Conservation (phyloP, 805 yeast genomes). For the Saturnispora sekii region DNA sequence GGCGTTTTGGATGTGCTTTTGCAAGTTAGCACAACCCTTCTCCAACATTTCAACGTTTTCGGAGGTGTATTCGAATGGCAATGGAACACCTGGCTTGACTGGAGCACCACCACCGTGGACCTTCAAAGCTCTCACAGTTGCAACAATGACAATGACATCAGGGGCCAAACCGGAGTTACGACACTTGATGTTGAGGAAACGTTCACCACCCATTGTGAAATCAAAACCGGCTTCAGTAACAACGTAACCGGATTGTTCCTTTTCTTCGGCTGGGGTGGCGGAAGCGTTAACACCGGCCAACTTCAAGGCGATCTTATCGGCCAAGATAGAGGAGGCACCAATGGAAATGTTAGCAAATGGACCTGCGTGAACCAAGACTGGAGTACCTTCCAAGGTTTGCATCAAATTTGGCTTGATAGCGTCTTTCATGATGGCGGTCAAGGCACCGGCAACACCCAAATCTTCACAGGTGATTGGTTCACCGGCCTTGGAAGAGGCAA, state of each 20-base stretch:
- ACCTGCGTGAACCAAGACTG: conserved; percentile 96
- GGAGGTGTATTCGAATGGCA: conserved; percentile 70
- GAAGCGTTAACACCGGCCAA: conserved; percentile 60
- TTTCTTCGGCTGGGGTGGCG: conserved; percentile 26
- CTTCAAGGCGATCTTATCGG: conserved; percentile 87
- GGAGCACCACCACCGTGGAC: conserved; percentile 97
- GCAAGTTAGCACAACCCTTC: conserved; percentile 78
- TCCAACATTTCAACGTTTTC: conserved; percentile 75
- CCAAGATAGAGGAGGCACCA: conserved; percentile 91
- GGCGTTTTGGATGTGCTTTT: conserved; percentile 83
- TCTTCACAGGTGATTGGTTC: conserved; percentile 90
- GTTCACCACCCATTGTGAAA: conserved; percentile 98
- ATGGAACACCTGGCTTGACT: conserved; percentile 84
- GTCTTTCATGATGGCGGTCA: conserved; percentile 89
- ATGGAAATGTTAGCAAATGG: conserved; percentile 96
- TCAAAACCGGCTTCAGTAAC: conserved; percentile 98
- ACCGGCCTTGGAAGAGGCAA: conserved; percentile 68
- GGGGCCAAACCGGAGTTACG: conserved; percentile 84
- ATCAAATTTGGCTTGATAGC: conserved; percentile 93
- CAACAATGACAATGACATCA: conserved; percentile 87
- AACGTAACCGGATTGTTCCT: conserved; percentile 62
- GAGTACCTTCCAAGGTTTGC: conserved; percentile 97
- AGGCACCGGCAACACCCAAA: conserved; percentile 90
- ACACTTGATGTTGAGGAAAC: conserved; percentile 92
- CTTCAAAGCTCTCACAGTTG: conserved; percentile 94